Base-by-base conservation (phyloP, 1,139 yeast genomes). In the Hyphopichia pseudoburtonii region DNA sequence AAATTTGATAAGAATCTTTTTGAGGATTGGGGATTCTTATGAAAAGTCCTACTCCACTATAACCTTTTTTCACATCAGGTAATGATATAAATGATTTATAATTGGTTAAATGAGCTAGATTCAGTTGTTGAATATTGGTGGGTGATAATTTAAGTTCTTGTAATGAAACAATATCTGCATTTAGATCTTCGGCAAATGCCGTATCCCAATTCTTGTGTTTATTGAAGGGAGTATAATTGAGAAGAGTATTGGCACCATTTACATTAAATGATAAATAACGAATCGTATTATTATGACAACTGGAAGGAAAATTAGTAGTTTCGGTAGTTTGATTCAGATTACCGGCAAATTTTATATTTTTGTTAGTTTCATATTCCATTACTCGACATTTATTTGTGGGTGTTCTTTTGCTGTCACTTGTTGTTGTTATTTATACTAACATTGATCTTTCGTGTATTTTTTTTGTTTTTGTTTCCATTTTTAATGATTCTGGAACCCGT, bases 41-140 rank as follows among this genome's bases (percentile, higher is more conserved):
- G 60, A 87, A 90, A 2, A 92, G 74, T 0, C 90, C 95, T 2
- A 92, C 97, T 0, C 98, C 98, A 43, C 94, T 79, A 56, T 92
- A 92, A 0, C 97, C 97, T 54, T 81, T 85, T 51, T 78, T 81
- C 2, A 54, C 42, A 9, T 57, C 56, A 0, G 97, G 95, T 16
- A 88, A 64, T 0, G 94, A 70, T 27, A 89, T 77, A 49, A 80
- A 92, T 1, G 87, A 73, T 23, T 71, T 64, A 51, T 72, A 90
- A 2, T 80, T 77, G 1, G 70, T 63, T 0, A 86, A 62, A 39
- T 74, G 68, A 0, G 84, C 92, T 50, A 86, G 70, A 27, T 58
- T 55, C 15, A 57, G 42, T 46, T 67, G 35, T 51, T 63, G 30
- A 65, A 84, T 49, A 37, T 74, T 76, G 10, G 62, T 63, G 17